phyloP scores from a whole-genome alignment of 345 rosid genomes.

The Gynandropsis gynandra region DNA sequence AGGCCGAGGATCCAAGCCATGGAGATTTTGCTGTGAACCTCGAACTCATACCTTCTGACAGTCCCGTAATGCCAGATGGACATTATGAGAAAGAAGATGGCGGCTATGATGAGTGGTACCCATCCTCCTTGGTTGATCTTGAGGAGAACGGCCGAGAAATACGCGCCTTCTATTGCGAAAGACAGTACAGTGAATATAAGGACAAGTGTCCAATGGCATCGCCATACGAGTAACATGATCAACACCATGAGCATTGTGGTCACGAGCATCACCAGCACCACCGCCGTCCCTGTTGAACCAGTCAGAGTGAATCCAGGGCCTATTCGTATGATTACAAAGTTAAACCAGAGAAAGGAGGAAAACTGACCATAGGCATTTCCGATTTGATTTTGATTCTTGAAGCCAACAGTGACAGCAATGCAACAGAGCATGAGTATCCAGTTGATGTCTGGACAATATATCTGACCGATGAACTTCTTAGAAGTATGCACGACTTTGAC shows the following conservation, averaged over 20 bases:
- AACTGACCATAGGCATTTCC: constrained; percentile 73
- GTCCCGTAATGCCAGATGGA: constrained; percentile 69
- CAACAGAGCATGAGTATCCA: constrained; percentile 78
- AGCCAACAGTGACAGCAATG: constrained; percentile 66
- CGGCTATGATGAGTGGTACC: constrained; percentile 72
- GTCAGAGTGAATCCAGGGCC: background rate
- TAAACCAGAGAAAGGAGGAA: background rate
- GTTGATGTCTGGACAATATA: constrained; percentile 67
- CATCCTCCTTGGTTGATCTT: constrained; percentile 77
- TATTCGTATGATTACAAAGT: background rate
- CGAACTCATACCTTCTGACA: constrained; percentile 65
- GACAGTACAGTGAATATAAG: constrained; percentile 50
- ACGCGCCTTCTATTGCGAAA: constrained; percentile 46
- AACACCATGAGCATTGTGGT: constrained; percentile 66
- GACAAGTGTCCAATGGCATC: constrained; percentile 67
- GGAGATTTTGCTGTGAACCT: constrained; percentile 67
- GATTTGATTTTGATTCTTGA: constrained; percentile 61
- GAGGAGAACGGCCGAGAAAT: constrained; percentile 59
- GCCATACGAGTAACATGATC: constrained; percentile 76
- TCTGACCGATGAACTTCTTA: constrained; percentile 58
- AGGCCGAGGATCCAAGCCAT: constrained; percentile 86
- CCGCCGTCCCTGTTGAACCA: constrained; percentile 58
- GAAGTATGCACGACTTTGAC: constrained; percentile 77
- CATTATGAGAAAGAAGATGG: constrained; percentile 59
- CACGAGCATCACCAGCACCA: constrained; percentile 60